A percentile compares a stretch with the other conserved stretches of the same genome.
Evolutionary conservation across 371 early-diverging fungal genomes (phyloP).

Genomic region (Mortierella sp.): DNA sequence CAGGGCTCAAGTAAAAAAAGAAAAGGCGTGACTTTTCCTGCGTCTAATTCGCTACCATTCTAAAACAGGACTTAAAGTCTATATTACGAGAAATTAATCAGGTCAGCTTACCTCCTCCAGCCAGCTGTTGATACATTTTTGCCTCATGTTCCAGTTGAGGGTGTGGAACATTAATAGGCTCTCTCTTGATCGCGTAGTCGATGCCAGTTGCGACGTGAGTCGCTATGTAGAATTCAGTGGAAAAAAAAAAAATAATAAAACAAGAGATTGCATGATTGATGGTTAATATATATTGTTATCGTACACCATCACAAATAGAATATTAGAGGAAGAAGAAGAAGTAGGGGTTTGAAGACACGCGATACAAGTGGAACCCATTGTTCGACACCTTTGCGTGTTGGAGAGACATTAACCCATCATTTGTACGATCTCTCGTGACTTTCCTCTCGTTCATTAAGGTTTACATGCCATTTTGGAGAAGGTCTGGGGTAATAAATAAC

Average conservation of each 20-base stretch:
- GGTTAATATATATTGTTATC: neutral
- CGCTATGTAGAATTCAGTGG: conserved; percentile 52
- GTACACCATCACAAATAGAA: too few species aligned
- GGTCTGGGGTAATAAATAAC: too few species aligned
- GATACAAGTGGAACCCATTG: too few species aligned
- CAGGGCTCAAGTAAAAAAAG: neutral
- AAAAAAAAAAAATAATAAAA: conserved; percentile 1
- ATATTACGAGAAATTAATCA: neutral
- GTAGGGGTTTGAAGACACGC: too few species aligned
- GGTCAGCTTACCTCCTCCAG: conserved; percentile 64
- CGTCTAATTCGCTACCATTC: neutral
- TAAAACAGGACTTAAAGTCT: neutral
- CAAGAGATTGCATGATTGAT: neutral
- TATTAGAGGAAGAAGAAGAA: too few species aligned
- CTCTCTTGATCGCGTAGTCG: conserved; percentile 70
- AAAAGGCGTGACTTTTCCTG: neutral
- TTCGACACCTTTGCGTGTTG: too few species aligned
- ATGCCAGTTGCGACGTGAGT: conserved; percentile 61
- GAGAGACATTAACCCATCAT: too few species aligned
- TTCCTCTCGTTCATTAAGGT: conserved; percentile 11
- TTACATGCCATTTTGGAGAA: neutral
- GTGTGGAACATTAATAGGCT: conserved; percentile 58
- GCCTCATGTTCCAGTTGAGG: conserved; percentile 70
- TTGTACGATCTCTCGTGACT: conserved; percentile 18
- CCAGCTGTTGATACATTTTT: conserved; percentile 63